Conservation (phyloP, 1,284 basidiomycete species). For the Melampsora americana region DNA sequence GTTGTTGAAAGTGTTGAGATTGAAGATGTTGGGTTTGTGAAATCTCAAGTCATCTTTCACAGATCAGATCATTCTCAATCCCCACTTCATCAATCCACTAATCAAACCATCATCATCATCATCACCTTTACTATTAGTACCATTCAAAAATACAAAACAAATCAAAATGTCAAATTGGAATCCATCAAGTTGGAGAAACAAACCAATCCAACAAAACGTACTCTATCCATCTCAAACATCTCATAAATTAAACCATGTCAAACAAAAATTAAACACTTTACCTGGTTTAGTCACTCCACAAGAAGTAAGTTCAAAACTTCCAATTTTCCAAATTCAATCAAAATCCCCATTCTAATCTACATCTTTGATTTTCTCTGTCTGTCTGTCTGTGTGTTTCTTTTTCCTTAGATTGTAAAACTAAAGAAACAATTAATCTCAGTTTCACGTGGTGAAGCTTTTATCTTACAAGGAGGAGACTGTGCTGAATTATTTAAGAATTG, state of each 20-base stretch:
- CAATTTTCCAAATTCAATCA: not conserved
- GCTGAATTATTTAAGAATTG: slow-evolving; percentile 63
- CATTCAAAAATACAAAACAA: too few relatives aligned
- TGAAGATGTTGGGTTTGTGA: too few relatives aligned
- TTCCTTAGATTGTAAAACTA: slow-evolving; percentile 21
- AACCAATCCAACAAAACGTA: slow-evolving; percentile 52
- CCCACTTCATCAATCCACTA: too few relatives aligned
- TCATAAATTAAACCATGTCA: slow-evolving; percentile 48
- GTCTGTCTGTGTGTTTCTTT: too few relatives aligned
- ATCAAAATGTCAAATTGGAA: slow-evolving; percentile 23
- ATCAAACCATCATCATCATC: too few relatives aligned
- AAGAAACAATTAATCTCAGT: slow-evolving; percentile 13
- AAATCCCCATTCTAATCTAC: not conserved
- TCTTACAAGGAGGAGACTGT: slow-evolving; percentile 94
- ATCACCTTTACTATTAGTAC: too few relatives aligned
- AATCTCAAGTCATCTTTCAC: too few relatives aligned
- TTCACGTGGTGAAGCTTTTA: slow-evolving; percentile 66
- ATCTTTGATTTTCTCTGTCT: not conserved
- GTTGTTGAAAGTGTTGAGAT: too few relatives aligned
- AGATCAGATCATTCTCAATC: too few relatives aligned
- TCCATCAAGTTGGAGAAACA: slow-evolving; percentile 49
- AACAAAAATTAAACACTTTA: slow-evolving; percentile 48
- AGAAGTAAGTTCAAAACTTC: slow-evolving; percentile 46
- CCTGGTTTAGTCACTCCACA: slow-evolving; percentile 52
- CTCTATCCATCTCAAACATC: slow-evolving; percentile 45